These are phyloP conservation scores for Lecanosticta acicola DNA, from an alignment of 2,329 filamentous ascomycete genomes.

Conservation along the genomic window DNA sequence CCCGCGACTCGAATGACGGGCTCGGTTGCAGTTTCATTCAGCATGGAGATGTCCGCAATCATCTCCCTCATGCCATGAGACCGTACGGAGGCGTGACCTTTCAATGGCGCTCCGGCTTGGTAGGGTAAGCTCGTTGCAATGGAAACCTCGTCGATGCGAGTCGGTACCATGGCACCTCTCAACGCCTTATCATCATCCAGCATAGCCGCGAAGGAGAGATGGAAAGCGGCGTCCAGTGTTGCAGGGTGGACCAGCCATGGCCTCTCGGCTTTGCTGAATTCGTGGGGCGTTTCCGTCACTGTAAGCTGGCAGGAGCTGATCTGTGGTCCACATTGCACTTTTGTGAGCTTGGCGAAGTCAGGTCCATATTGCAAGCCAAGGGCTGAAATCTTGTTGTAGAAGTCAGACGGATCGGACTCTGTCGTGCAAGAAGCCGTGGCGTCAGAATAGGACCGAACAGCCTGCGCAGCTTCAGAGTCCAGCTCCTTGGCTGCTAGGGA, in stretches of 20 bases:
- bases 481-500: neutral
- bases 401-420: conserved; percentile 1
- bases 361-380: conserved; percentile 17
- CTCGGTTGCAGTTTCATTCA: too few relatives aligned
- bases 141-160: conserved; percentile 10
- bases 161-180: conserved; percentile 11
- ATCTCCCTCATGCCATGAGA: too few relatives aligned
- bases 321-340: neutral
- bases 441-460: neutral
- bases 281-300: too few relatives aligned
- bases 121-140: too few relatives aligned
- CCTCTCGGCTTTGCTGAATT: conserved; percentile 37
- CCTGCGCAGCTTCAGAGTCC: neutral
- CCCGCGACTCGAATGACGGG: too few relatives aligned
- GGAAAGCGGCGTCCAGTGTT: conserved; percentile 36
- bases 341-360: conserved; percentile 11
- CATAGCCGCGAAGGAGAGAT: neutral
- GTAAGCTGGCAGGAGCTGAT: conserved; percentile 1
- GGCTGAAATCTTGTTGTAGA: conserved; percentile 9
- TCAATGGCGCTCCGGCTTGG: too few relatives aligned
- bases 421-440: neutral
- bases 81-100: too few relatives aligned
- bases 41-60: too few relatives aligned
- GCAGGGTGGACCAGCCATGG: conserved; percentile 54
- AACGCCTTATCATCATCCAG: conserved; percentile 3